Evolutionary conservation across 495 filamentous ascomycete genomes (phyloP).

Genomic region (Aspergillus egyptiacus): DNA sequence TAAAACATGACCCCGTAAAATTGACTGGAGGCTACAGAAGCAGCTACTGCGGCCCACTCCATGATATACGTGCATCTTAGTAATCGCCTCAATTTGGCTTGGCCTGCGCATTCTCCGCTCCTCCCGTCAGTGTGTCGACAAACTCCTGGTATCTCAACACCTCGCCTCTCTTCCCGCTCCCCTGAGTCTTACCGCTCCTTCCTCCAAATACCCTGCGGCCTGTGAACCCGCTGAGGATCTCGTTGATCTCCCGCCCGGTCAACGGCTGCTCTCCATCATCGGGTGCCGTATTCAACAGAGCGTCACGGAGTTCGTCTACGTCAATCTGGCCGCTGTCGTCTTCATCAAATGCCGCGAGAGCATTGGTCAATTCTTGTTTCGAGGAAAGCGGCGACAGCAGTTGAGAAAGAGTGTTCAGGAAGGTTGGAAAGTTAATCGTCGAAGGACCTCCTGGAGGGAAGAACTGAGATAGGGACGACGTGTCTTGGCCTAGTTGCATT

Average conservation of each 20-base stretch:
- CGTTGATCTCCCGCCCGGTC: conserved; percentile 73
- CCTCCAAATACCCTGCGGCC: conserved; percentile 68
- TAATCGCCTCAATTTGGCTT: conserved; percentile 23
- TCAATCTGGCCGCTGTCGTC: conserved; percentile 93
- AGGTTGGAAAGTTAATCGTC: conserved; percentile 75
- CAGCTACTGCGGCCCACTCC: too few species aligned
- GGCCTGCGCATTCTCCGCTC: conserved; percentile 27
- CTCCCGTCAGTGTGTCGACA: conserved; percentile 36
- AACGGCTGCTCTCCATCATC: conserved; percentile 64
- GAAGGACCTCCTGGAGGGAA: conserved; percentile 63
- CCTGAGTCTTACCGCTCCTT: conserved; percentile 25
- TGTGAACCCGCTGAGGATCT: conserved; percentile 75
- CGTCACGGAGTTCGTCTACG: conserved; percentile 71
- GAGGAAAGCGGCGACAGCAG: conserved; percentile 67
- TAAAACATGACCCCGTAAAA: too few species aligned
- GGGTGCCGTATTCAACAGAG: conserved; percentile 72
- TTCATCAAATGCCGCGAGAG: conserved; percentile 91
- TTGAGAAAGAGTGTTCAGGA: conserved; percentile 69
- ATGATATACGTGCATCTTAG: too few species aligned
- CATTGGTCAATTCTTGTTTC: conserved; percentile 70
- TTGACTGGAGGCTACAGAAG: too few species aligned
- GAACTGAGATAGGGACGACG: conserved; percentile 61
- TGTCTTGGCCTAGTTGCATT: conserved; percentile 46
- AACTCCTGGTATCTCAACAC: conserved; percentile 46
- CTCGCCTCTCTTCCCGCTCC: conserved; percentile 36